phyloP scores from a whole-genome alignment of 805 yeast species.

The Pichia insulana region DNA sequence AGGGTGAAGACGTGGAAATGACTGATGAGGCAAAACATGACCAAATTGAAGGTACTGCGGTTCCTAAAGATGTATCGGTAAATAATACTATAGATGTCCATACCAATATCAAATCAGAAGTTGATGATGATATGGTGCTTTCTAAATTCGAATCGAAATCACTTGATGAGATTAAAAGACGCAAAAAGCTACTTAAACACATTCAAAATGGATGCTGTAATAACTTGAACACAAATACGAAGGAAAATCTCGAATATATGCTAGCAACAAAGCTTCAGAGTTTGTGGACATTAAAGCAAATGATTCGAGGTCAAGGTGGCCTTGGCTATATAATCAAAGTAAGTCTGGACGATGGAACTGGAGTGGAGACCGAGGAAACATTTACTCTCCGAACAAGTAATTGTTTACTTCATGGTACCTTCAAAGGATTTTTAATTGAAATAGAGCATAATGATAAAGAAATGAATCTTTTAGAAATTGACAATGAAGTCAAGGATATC shows the following conservation, averaged over 20 bases:
- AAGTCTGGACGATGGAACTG: constrained; percentile 15
- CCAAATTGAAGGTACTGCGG: constrained; percentile 2
- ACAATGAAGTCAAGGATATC: constrained; percentile 7
- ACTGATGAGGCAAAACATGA: background rate
- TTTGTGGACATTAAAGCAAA: constrained; percentile 62
- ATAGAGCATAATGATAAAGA: constrained; percentile 34
- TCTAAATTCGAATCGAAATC: constrained; percentile 21
- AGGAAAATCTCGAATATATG: constrained; percentile 50
- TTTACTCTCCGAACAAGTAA: constrained; percentile 57
- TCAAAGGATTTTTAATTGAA: constrained; percentile 61
- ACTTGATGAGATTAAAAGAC: constrained; percentile 12
- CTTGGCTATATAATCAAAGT: constrained; percentile 46
- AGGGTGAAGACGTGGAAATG: background rate
- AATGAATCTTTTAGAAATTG: constrained; percentile 10
- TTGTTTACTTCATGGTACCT: constrained; percentile 64
- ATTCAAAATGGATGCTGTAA: constrained; percentile 42
- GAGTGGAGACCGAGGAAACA: constrained; percentile 29
- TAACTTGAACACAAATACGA: constrained; percentile 23
- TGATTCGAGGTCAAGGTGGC: constrained; percentile 70
- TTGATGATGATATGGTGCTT: constrained; percentile 13
- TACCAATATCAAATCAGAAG: background rate
- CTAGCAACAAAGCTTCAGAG: constrained; percentile 52
- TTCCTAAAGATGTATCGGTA: constrained; percentile 8
- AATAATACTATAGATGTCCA: constrained; percentile 4
- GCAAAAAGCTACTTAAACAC: constrained; percentile 21